Base-by-base conservation (phyloP, 306 rosid species). In the Begonia fuchsioides region DNA sequence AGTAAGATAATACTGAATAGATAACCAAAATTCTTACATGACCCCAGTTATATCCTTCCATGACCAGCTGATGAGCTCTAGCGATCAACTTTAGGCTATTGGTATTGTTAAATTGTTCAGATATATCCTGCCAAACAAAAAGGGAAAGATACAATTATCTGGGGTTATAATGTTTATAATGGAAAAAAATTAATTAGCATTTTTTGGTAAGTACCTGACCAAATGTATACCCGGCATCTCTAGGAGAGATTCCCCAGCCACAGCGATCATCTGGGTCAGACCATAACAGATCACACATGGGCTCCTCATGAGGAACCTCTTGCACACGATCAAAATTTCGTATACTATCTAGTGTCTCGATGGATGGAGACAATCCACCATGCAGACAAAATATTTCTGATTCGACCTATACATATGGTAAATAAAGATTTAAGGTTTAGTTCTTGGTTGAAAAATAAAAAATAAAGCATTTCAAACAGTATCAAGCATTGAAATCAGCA, bases 11-110 rank as follows among this genome's bases (percentile, higher is more conserved):
- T 26, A 26, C 7, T 5, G 35, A 26, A 4, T 4, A 26, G 35
- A 4, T 26, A 4, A 41, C n/a, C n/a, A 8, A 41, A 41, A 3
- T 41, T 10, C 63, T 71, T 71, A 87, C 96, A 69, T 87, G 96
- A 43, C 87, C 94, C 94, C 94, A 83, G 72, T 83, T 83, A 62
- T 77, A 87, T 65, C 96, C 96, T 67, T 87, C 96, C 96, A 87
- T 87, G 55, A 87, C 96, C 72, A 87, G 85, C 76, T 87, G 96
- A 58, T 87, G 96, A 41, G 96, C 96, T 69, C 96, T 75, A 12
- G 96, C 93, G 65, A 87, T 83, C 72, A 87, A 76, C 74, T 83
- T 87, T 66, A 87, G 70, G 77, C 68, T 83, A 68, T 87, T 87
- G 58, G 85, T 80, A 58, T 87, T 94, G 70, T 87, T 87, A 65